These are phyloP conservation scores for Talaromyces sp. DNA, from an alignment of 2,329 filamentous ascomycete genomes.

Conservation along the genomic window DNA sequence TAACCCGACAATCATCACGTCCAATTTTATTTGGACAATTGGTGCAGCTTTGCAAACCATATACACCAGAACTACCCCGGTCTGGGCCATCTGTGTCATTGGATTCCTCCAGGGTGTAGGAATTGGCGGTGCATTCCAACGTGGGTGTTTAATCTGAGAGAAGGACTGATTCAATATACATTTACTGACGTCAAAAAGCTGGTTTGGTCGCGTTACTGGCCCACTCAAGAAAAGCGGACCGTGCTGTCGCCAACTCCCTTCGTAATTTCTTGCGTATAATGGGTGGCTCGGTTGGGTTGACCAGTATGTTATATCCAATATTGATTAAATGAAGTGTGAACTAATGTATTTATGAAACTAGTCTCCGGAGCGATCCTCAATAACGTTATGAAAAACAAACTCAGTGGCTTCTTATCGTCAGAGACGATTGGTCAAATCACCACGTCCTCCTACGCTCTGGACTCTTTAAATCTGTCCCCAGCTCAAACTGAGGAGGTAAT, in stretches of 20 bases:
- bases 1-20: not conserved
- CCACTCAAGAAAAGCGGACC: slow-evolving; percentile 5
- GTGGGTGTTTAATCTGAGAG: not conserved
- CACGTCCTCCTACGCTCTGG: slow-evolving; percentile 1
- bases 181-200: not conserved
- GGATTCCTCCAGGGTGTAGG: slow-evolving; percentile 4
- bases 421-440: slow-evolving; percentile 2
- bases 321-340: not conserved
- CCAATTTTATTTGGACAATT: slow-evolving; percentile 2
- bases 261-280: slow-evolving; percentile 7
- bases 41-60: slow-evolving; percentile 3
- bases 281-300: slow-evolving; percentile 5
- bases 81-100: slow-evolving; percentile 6
- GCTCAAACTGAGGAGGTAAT: not conserved
- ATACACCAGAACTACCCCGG: not conserved
- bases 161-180: not conserved
- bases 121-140: slow-evolving; percentile 5
- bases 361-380: slow-evolving; percentile 8
- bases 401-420: not conserved
- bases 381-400: slow-evolving; percentile 1
- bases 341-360: not conserved
- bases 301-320: not conserved
- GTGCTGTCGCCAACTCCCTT: slow-evolving; percentile 5
- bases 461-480: not conserved
- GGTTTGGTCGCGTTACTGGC: slow-evolving; percentile 2